These are phyloP conservation scores for Balakata baccata DNA, from an alignment of 345 rosid genomes.

Conservation along the genomic window DNA sequence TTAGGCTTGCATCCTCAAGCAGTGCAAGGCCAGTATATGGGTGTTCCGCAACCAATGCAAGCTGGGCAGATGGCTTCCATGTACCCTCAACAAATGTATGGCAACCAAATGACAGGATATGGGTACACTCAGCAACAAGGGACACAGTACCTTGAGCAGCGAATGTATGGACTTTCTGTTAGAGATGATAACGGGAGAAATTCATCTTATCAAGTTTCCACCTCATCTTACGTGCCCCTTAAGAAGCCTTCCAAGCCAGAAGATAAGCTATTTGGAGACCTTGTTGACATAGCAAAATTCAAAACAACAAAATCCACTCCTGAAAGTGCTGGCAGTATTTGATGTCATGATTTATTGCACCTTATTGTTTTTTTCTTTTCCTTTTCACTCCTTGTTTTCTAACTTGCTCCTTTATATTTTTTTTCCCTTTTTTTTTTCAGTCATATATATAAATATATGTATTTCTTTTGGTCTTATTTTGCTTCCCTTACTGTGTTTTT, in stretches of 20 bases:
- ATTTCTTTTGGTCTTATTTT: conserved; percentile 11
- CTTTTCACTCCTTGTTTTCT: conserved; percentile 13
- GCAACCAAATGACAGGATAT: conserved; percentile 62
- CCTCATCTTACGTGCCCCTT: conserved; percentile 54
- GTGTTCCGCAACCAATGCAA: conserved; percentile 53
- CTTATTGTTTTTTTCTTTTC: not conserved
- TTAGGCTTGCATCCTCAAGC: conserved; percentile 44
- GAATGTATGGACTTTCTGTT: conserved; percentile 49
- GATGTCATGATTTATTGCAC: conserved; percentile 26
- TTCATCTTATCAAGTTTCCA: conserved; percentile 47
- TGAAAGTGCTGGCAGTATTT: conserved; percentile 81
- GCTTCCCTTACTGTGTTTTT: conserved; percentile 27
- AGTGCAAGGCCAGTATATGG: conserved; percentile 55
- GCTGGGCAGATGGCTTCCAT: conserved; percentile 40
- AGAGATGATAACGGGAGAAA: conserved; percentile 29
- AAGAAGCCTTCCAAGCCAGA: conserved; percentile 46
- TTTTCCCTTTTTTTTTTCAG: conserved; percentile 6
- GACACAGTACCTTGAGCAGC: conserved; percentile 64
- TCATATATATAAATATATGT: conserved; percentile 32
- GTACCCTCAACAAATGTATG: conserved; percentile 68
- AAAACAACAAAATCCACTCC: conserved; percentile 64
- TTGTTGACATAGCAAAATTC: conserved; percentile 82
- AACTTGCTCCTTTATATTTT: conserved; percentile 9
- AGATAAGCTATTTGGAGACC: conserved; percentile 93
- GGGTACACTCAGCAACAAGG: conserved; percentile 70